A percentile compares a stretch with the other conserved stretches of the same genome.
These are phyloP conservation scores for Agarophyton chilense DNA, from an alignment of 23 red algal genomes.

Conservation along the genomic window DNA sequence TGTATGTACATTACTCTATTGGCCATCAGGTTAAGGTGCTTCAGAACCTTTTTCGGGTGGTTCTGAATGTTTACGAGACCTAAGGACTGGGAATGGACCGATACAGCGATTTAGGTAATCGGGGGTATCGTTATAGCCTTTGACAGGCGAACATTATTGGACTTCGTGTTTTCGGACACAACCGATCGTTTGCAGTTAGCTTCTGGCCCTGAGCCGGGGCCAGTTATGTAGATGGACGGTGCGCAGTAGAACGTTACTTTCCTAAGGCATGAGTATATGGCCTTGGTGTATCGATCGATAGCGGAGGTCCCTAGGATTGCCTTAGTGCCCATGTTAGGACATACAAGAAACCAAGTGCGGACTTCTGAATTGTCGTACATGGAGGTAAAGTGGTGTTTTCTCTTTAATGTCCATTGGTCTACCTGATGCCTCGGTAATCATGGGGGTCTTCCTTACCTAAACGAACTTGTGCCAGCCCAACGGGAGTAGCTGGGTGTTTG, in stretches of 20 bases:
- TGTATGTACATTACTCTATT: not conserved
- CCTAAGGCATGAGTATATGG: not conserved
- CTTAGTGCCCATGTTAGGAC: too few species aligned
- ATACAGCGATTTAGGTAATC: too few species aligned
- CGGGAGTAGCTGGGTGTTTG: not conserved
- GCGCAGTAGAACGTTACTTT: slow-evolving; percentile 2
- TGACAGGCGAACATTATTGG: too few species aligned
- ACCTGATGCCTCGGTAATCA: not conserved
- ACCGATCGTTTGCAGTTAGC: not conserved
- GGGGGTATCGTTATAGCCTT: too few species aligned
- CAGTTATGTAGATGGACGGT: not conserved
- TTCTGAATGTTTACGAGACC: not conserved
- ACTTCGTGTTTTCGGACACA: not conserved
- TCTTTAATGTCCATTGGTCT: slow-evolving; percentile 21
- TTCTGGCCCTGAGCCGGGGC: not conserved
- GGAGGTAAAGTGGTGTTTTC: not conserved
- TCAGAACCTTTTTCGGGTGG: not conserved
- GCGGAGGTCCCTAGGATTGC: too few species aligned
- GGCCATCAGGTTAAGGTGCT: not conserved
- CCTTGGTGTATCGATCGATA: not conserved
- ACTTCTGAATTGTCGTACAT: not conserved
- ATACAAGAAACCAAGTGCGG: too few species aligned
- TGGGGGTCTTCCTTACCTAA: not conserved
- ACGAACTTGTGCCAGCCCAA: not conserved
- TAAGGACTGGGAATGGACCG: not conserved